These are phyloP conservation scores for Penicillium decumbens DNA, from an alignment of 2,329 filamentous ascomycete genomes.

Conservation along the genomic window DNA sequence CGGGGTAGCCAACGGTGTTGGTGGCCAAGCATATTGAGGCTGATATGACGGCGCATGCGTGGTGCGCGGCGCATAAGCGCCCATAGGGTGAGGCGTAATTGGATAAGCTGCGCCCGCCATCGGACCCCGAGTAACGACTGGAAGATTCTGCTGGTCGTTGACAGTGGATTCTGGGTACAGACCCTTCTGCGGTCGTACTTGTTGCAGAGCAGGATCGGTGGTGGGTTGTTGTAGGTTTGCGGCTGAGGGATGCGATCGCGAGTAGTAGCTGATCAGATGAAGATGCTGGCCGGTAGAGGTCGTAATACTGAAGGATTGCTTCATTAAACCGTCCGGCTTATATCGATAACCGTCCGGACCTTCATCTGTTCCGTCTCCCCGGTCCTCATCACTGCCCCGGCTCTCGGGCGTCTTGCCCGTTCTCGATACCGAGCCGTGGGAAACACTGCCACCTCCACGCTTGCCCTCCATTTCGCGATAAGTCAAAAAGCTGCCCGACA, in stretches of 20 bases:
- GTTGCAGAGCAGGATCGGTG: slow-evolving; percentile 70
- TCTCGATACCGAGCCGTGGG: slow-evolving; percentile 52
- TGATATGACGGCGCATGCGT: slow-evolving; percentile 40
- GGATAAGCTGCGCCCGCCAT: slow-evolving; percentile 56
- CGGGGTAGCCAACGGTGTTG: slow-evolving; percentile 44
- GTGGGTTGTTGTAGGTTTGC: slow-evolving; percentile 75
- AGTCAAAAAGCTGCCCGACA: slow-evolving; percentile 94
- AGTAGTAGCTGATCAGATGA: slow-evolving; percentile 96
- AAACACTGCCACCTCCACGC: slow-evolving; percentile 70
- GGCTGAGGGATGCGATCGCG: slow-evolving; percentile 68
- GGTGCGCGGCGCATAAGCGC: slow-evolving; percentile 50
- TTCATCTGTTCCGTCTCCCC: slow-evolving; percentile 63
- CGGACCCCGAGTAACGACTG: slow-evolving; percentile 72
- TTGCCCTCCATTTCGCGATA: slow-evolving; percentile 99
- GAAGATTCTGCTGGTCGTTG: slow-evolving; percentile 74
- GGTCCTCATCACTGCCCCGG: slow-evolving; percentile 76
- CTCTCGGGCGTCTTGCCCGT: slow-evolving; percentile 78
- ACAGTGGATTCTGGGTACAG: slow-evolving; percentile 97
- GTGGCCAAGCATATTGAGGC: slow-evolving; percentile 43
- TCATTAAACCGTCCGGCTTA: slow-evolving; percentile 96
- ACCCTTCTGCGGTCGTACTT: slow-evolving; percentile 82
- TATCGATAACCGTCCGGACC: slow-evolving; percentile 85
- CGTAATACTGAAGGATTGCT: slow-evolving; percentile 99
- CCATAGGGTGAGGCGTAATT: slow-evolving; percentile 49
- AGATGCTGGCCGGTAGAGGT: slow-evolving; percentile 85